Evolutionary conservation across 2,329 filamentous ascomycete species (phyloP), one percentile per base, ranked within the genome.

Genomic region (Ophiocordyceps camponoti-floridani): DNA sequence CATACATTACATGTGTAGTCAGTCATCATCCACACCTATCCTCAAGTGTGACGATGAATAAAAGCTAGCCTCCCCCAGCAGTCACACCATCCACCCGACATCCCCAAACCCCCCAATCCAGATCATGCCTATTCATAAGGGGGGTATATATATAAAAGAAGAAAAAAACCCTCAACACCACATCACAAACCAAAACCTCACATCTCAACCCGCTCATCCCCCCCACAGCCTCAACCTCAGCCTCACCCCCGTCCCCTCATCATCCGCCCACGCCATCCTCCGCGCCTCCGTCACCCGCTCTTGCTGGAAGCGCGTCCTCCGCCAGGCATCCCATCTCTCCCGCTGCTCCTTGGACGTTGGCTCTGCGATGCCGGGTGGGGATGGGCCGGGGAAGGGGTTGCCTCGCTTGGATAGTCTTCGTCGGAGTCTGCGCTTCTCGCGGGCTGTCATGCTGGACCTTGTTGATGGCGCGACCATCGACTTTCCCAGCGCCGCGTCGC

Each of bases 371-470:
- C n/a, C n/a, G n/a, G n/a, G n/a, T n/a, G n/a, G n/a, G n/a, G n/a
- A n/a, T n/a, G 35, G 9, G n/a, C 6, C 14, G 9, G 35, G 35
- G 2, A 18, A 18, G n/a, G 6, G 3, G 35, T 16, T 6, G 68
- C 53, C 60, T 66, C 56, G 19, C 19, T 69, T 75, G 38, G 58
- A 58, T 35, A 75, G 56, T 31, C 73, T 62, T n/a, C 73, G 64
- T 14, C 67, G 59, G 50, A 72, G 65, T 45, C 67, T 64, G 37
- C 68, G 64, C 45, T 64, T 67, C 49, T 68, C 59, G 50, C 67
- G 65, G 47, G 67, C 65, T 0, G 64, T 61, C 47, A 73, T 66
- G 18, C 56, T 59, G 10, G 56, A n/a, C n/a, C n/a, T 55, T 18
- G 67, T 56, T 47, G 75, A 64, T 10, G 64, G n/a, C 14, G 14